Base-by-base conservation (phyloP, 495 filamentous ascomycete genomes). In the Penicillium coprophilum region DNA sequence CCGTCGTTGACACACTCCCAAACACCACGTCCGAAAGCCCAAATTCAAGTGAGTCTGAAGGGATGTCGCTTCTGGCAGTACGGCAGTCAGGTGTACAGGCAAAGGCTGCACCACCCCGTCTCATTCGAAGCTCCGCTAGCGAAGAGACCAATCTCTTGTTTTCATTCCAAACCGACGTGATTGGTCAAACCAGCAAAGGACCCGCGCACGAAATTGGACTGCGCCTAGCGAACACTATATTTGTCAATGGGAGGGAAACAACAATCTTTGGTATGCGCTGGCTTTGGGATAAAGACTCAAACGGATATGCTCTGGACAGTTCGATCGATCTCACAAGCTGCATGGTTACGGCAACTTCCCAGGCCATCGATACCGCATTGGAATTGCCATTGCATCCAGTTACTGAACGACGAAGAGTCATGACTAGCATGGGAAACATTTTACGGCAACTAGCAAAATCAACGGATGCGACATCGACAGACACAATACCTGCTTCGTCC, bases 371-470 rank as follows among this genome's bases (percentile, higher is more conserved):
- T 27, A 50, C 66, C 60, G 58, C 58, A 64, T 47, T 75, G 51
- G n/a, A 64, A 10, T 59, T 86, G 40, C 82, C 81, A n/a, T 69
- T 91, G 12, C 51, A 85, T 34, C 83, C 87, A 0, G 65, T 96
- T 6, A 91, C 87, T 0, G 67, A 76, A 24, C 79, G 87, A 36
- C 80, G 87, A 39, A 79, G 68, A 44, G 83, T 96, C 53, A 70
- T 83, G 15, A 76, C 80, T 19, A 81, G 87, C 39, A 84, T 94
- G 69, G 92, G 92, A 11, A 96, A 96, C 63, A 93, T 96, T 41
- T 69, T 96, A 21, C 84, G 89, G 45, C 81, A 84, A 32, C 53
- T 95, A 45, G 60, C 72, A 10, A 77, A 75, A 45, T 77, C 85
- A 38, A 73, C 79, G 17, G 69, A 73, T 23, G 61, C 60, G 15